Evolutionary conservation across 176 grass and related monocot genomes (phyloP).

Genomic region (Aegilops bicornis): DNA sequence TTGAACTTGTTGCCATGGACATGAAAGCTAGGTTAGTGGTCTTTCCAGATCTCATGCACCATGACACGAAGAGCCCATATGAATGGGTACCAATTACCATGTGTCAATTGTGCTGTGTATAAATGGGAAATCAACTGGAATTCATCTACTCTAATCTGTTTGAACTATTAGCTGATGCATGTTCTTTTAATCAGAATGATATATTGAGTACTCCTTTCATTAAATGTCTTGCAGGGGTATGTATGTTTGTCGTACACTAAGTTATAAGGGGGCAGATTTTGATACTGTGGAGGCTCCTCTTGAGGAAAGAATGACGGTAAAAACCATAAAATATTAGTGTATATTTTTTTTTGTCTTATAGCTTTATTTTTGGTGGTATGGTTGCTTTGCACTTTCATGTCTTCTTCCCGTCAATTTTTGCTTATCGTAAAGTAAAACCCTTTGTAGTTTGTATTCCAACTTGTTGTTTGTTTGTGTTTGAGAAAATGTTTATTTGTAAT

Average conservation of each 20-base stretch:
- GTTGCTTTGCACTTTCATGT: conserved; percentile 7
- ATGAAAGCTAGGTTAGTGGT: conserved; percentile 95
- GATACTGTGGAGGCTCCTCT: conserved; percentile 88
- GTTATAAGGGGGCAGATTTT: conserved; percentile 93
- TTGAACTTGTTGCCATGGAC: conserved; percentile 99
- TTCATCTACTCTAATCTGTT: conserved; percentile 17
- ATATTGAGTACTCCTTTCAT: conserved; percentile 26
- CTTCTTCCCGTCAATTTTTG: conserved; percentile 13
- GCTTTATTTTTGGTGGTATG: conserved; percentile 19
- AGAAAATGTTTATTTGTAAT: conserved; percentile 1
- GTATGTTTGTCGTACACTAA: conserved; percentile 96
- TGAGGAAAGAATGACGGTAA: conserved; percentile 98
- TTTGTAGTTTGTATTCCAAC: conserved; percentile 17
- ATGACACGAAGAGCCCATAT: conserved; percentile 25
- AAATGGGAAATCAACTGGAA: conserved; percentile 18
- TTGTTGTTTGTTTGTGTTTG: background rate
- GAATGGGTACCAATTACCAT: conserved; percentile 21
- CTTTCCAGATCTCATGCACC: conserved; percentile 9
- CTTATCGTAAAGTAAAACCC: background rate
- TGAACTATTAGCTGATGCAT: conserved; percentile 5
- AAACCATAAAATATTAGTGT: conserved; percentile 31
- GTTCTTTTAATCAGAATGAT: background rate
- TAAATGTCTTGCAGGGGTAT: conserved; percentile 77
- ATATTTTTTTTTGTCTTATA: conserved; percentile 11
- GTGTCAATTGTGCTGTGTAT: conserved; percentile 10